Percentiles rank a stretch among this genome's conserved stretches.
Evolutionary conservation across 768 basidiomycete genomes (phyloP).

Genomic region (Rhodotorula graminis): DNA sequence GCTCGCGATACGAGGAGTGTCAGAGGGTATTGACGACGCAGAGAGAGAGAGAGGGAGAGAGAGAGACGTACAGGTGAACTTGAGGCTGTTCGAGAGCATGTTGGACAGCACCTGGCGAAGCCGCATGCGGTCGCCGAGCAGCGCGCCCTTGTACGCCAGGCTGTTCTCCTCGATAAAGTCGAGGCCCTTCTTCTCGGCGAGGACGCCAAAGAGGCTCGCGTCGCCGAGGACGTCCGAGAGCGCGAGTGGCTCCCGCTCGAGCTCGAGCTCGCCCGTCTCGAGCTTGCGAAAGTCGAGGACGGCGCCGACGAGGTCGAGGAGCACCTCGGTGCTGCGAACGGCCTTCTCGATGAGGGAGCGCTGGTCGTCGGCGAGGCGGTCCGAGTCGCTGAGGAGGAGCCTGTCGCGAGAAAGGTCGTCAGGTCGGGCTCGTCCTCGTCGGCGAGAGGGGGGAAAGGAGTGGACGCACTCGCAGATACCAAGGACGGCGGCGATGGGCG

Average conservation of each 20-base stretch:
- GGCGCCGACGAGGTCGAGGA: slow-evolving; percentile 37
- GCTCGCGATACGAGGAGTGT: no score
- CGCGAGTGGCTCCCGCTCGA: slow-evolving; percentile 34
- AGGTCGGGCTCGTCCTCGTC: no score
- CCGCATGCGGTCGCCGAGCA: slow-evolving; percentile 36
- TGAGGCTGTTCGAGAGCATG: slow-evolving; percentile 36
- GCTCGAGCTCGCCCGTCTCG: slow-evolving; percentile 35
- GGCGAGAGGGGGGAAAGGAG: background rate
- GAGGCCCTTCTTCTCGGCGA: slow-evolving; percentile 30
- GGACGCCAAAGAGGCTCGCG: slow-evolving; percentile 29
- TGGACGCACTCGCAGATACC: slow-evolving; percentile 29
- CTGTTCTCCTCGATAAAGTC: slow-evolving; percentile 29
- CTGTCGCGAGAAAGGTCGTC: background rate
- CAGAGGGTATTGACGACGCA: no score
- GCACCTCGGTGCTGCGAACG: slow-evolving; percentile 35
- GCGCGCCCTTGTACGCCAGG: slow-evolving; percentile 12
- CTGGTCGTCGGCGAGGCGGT: background rate
- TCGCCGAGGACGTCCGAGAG: slow-evolving; percentile 29
- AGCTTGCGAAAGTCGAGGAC: slow-evolving; percentile 40
- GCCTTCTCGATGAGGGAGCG: slow-evolving; percentile 27
- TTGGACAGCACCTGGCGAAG: slow-evolving; percentile 37
- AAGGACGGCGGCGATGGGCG: slow-evolving; percentile 35
- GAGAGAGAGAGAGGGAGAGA: no score
- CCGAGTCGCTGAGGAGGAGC: background rate
- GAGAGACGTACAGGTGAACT: slow-evolving; percentile 23